Percentiles rank a stretch among this genome's conserved stretches.
Conservation (phyloP, 2,329 filamentous ascomycete genomes). For the Xylariomycetidae sp. region DNA sequence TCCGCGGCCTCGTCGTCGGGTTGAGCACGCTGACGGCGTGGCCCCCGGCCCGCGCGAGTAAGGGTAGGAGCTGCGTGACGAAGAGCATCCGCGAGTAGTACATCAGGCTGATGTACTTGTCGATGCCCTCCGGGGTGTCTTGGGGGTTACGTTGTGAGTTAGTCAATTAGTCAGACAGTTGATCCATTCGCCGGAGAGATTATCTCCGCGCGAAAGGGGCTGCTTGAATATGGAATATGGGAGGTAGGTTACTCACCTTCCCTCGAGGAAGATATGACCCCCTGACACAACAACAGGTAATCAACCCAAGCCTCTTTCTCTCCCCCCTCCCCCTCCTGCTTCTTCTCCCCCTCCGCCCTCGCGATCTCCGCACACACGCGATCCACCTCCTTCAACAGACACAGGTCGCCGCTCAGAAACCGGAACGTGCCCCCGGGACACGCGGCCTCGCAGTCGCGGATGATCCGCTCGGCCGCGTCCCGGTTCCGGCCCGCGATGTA, state of each 20-base stretch:
- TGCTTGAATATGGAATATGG: too few species aligned
- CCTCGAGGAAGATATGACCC: constrained; percentile 8
- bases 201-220: not conserved
- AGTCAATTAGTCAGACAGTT: not conserved
- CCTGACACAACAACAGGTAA: constrained; percentile 18
- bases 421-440: constrained; percentile 27
- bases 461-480: constrained; percentile 18
- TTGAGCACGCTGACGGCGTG: constrained; percentile 21
- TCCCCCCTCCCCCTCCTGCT: constrained; percentile 2
- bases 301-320: constrained; percentile 30
- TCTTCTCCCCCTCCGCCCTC: constrained; percentile 19
- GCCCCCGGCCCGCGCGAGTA: constrained; percentile 13
- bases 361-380: constrained; percentile 23
- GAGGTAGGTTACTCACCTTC: too few species aligned
- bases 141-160: not conserved
- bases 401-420: constrained; percentile 28
- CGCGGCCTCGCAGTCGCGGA: constrained; percentile 20
- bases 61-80: constrained; percentile 21
- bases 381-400: constrained; percentile 31
- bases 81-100: constrained; percentile 29
- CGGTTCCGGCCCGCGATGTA: constrained; percentile 27
- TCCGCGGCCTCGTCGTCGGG: constrained; percentile 1
- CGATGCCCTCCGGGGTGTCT: constrained; percentile 29
- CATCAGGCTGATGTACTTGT: constrained; percentile 21
- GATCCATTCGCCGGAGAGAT: not conserved